Conservation (phyloP, 169 alveolate genomes). For the Fabrea salina region DNA sequence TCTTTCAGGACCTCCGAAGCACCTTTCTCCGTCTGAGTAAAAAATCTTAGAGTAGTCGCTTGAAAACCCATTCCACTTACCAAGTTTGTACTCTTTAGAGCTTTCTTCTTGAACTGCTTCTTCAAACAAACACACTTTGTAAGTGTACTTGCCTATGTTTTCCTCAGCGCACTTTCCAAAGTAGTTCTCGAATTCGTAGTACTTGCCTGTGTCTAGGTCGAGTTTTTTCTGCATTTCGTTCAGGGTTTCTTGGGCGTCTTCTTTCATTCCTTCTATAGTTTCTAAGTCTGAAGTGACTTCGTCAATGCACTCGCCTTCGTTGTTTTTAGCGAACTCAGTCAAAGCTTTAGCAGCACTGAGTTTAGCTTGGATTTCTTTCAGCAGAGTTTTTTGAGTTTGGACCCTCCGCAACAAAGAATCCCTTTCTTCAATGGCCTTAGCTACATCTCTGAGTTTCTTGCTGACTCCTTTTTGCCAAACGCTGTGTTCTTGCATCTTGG, state of each 20-base stretch:
- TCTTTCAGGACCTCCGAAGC: neutral
- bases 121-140: neutral
- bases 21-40: conserved; percentile 13
- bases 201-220: conserved; percentile 1
- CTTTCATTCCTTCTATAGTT: neutral
- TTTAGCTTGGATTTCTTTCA: neutral
- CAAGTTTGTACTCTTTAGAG: neutral
- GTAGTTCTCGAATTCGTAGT: neutral
- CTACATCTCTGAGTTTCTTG: neutral
- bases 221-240: neutral
- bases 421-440: neutral
- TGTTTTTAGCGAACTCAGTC: neutral
- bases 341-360: neutral
- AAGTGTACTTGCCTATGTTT: neutral
- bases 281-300: neutral
- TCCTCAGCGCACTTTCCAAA: neutral
- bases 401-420: neutral
- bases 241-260: too few relatives aligned
- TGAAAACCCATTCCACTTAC: conserved; percentile 16
- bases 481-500: neutral
- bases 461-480: conserved; percentile 20
- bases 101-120: conserved; percentile 21
- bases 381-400: neutral
- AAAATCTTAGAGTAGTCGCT: neutral
- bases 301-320: neutral